These are phyloP conservation scores for Blastobotrys indianensis DNA, from an alignment of 1,139 yeast species.

Conservation along the genomic window DNA sequence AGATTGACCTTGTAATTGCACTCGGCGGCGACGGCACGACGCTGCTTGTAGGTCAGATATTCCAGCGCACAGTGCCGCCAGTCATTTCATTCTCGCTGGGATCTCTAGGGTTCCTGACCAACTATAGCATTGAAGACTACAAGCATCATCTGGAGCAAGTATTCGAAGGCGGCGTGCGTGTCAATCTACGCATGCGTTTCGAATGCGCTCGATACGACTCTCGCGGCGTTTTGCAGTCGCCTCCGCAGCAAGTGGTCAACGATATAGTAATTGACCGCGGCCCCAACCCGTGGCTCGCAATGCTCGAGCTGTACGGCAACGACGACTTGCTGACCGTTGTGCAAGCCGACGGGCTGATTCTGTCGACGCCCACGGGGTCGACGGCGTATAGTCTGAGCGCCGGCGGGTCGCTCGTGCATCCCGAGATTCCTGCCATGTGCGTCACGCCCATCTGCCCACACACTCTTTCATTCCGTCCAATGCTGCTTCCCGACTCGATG, in stretches of 20 bases:
- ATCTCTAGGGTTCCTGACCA: constrained; percentile 74
- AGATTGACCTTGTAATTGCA: constrained; percentile 71
- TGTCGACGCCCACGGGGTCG: constrained; percentile 90
- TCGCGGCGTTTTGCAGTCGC: constrained; percentile 42
- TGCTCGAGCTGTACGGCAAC: constrained; percentile 77
- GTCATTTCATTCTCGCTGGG: constrained; percentile 63
- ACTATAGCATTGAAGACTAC: constrained; percentile 41
- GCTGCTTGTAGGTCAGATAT: constrained; percentile 67
- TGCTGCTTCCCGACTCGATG: constrained; percentile 82
- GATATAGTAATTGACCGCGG: constrained; percentile 85
- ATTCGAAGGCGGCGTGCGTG: constrained; percentile 63
- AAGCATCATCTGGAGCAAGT: constrained; percentile 50
- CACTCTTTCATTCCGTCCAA: constrained; percentile 81
- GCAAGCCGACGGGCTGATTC: constrained; percentile 83
- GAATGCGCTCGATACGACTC: constrained; percentile 49
- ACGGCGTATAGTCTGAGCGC: constrained; percentile 89
- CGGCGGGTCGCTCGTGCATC: constrained; percentile 86
- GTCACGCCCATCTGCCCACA: constrained; percentile 93
- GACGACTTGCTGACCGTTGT: constrained; percentile 75
- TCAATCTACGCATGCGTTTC: constrained; percentile 76
- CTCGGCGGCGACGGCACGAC: constrained; percentile 93
- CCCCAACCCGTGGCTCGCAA: constrained; percentile 81
- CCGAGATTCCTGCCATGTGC: constrained; percentile 81
- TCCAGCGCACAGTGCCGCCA: constrained; percentile 81
- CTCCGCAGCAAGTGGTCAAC: constrained; percentile 46